A percentile compares a stretch with the other conserved stretches of the same genome.
These are phyloP conservation scores for Sisymbrium altissimum DNA, from an alignment of 345 rosid genomes.

Conservation along the genomic window DNA sequence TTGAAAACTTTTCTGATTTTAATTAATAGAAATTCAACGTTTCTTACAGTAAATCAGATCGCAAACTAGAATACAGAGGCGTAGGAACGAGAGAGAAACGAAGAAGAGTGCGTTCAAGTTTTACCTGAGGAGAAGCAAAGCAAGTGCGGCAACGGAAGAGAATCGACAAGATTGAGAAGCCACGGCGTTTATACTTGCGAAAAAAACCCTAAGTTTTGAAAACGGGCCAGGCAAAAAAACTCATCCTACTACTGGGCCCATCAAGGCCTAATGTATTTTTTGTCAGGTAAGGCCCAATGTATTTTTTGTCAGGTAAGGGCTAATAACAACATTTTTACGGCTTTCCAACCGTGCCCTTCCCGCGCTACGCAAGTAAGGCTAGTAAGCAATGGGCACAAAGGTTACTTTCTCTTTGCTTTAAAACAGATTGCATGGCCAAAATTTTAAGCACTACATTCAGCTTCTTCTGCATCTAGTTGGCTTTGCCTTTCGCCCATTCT, in stretches of 20 bases:
- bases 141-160: constrained; percentile 29
- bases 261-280: not conserved
- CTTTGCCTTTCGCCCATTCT: too few relatives aligned
- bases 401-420: too few relatives aligned
- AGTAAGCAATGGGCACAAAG: too few relatives aligned
- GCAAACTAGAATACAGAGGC: not conserved
- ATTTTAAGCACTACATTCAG: too few relatives aligned
- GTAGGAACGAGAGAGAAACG: not conserved
- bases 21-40: not conserved
- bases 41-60: not conserved
- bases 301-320: too few relatives aligned
- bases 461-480: too few relatives aligned
- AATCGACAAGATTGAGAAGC: not conserved
- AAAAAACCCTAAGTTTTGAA: constrained; percentile 3
- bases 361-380: too few relatives aligned
- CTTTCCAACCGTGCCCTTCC: too few relatives aligned
- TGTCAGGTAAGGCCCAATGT: too few relatives aligned
- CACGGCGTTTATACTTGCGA: constrained; percentile 4
- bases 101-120: not conserved
- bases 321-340: too few relatives aligned
- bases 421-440: too few relatives aligned
- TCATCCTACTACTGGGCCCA: not conserved
- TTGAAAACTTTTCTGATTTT: not conserved
- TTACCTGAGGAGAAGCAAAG: constrained; percentile 32
- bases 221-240: not conserved